These are phyloP conservation scores for Ophiorrhiza pumila DNA, from an alignment of 257 asterid species.

Conservation along the genomic window DNA sequence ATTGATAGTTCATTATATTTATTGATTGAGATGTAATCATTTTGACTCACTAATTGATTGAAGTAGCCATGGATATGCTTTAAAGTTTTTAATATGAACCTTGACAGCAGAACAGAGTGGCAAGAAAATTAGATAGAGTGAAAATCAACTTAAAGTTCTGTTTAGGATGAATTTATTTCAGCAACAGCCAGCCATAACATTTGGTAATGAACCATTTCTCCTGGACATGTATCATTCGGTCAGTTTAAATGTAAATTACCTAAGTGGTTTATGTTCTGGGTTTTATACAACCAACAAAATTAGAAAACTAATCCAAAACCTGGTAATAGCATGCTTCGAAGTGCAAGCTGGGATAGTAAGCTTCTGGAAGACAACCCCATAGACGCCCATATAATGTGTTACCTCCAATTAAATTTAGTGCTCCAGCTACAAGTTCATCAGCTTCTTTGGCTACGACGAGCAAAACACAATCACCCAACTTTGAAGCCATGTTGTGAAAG, in stretches of 20 bases:
- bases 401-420: slow-evolving; percentile 92
- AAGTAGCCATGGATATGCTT: background rate
- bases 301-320: slow-evolving; percentile 27
- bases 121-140: background rate
- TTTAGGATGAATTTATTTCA: too few relatives aligned
- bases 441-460: slow-evolving; percentile 87
- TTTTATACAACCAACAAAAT: background rate
- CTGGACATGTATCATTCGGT: background rate
- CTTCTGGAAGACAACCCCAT: slow-evolving; percentile 96
- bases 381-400: slow-evolving; percentile 84
- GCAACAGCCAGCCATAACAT: background rate
- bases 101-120: background rate
- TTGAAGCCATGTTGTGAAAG: slow-evolving; percentile 90
- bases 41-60: background rate
- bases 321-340: slow-evolving; percentile 98
- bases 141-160: too few relatives aligned
- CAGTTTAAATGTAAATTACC: background rate
- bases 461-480: slow-evolving; percentile 77
- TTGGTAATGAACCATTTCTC: background rate
- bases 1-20: background rate
- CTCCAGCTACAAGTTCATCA: slow-evolving; percentile 80
- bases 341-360: slow-evolving; percentile 82
- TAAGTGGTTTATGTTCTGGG: background rate
- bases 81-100: background rate
- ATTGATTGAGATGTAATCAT: background rate